Evolutionary conservation across 169 alveolate genomes (phyloP), one percentile per base, ranked within the genome.

Genomic region (Babesia sp.): DNA sequence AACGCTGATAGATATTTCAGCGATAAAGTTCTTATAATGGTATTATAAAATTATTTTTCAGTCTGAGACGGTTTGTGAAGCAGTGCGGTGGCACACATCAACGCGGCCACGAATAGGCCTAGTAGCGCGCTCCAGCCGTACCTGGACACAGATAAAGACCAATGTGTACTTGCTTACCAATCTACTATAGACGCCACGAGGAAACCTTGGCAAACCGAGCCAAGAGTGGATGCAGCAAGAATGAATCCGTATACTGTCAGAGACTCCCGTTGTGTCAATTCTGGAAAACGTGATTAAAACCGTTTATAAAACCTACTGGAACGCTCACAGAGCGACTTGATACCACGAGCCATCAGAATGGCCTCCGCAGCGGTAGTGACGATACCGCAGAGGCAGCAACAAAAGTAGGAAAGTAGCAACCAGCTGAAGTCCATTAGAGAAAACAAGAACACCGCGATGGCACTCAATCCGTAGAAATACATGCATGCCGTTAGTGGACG

Each of bases 141-240:
- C 68, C 87, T 79, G 56, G 22, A 36, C 31, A 14, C 14, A 29
- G 12, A 59, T 3, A 2, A 31, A 0, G 6, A 1, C 4, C 22
- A 46, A 29, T 0, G 26, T 29, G 16, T 1, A 42, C 12, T 3
- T 29, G 70, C 87, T 16, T 71, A 79, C 87, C 57, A 42, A 55
- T 79, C 78, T 28, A 72, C 87, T 0, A 79, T 61, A 59, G 22
- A 79, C 7, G 72, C 70, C 39, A 70, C 58, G 24, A 79, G 57
- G 66, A 66, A 79, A n/a, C 87, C 76, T 39, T 79, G 82, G 50
- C 58, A n/a, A 22, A 79, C 78, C 3, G 77, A 46, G 18, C 66
- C 56, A 26, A 79, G 54, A 26, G 85, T 79, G 8, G 87, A 56
- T 4, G 57, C 44, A 2, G 87, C 46, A n/a, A 79, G 50, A 7